phyloP scores from a whole-genome alignment of 805 yeast genomes.

The Candida orba region DNA sequence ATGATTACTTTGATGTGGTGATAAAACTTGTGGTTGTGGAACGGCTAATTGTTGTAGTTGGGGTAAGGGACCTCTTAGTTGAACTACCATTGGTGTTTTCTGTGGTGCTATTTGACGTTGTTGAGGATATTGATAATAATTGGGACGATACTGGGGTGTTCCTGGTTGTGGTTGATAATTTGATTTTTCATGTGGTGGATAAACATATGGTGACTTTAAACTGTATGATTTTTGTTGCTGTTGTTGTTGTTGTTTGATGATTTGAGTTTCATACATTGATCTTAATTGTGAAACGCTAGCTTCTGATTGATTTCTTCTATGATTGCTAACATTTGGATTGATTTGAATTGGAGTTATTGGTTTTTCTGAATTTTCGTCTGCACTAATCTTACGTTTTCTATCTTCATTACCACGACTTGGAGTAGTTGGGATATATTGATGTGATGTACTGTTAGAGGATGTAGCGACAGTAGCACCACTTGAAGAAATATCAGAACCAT shows the following conservation, averaged over 20 bases:
- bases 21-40: not conserved
- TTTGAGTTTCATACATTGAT: conserved; percentile 16
- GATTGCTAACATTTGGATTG: conserved; percentile 1
- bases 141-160: conserved; percentile 3
- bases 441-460: not conserved
- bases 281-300: conserved; percentile 22
- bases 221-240: not conserved
- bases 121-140: conserved; percentile 6
- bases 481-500: conserved; percentile 6
- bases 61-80: not conserved
- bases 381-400: conserved; percentile 3
- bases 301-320: conserved; percentile 25
- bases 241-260: not conserved
- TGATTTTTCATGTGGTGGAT: conserved; percentile 4
- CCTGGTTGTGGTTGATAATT: conserved; percentile 1
- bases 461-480: conserved; percentile 6
- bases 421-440: not conserved
- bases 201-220: conserved; percentile 12
- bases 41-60: not conserved
- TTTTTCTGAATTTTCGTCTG: not conserved
- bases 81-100: not conserved
- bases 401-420: conserved; percentile 4
- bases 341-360: not conserved
- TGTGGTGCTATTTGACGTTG: not conserved
- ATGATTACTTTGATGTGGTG: not conserved